Conservation (phyloP, 768 basidiomycete genomes). For the Russula ochroleuca region DNA sequence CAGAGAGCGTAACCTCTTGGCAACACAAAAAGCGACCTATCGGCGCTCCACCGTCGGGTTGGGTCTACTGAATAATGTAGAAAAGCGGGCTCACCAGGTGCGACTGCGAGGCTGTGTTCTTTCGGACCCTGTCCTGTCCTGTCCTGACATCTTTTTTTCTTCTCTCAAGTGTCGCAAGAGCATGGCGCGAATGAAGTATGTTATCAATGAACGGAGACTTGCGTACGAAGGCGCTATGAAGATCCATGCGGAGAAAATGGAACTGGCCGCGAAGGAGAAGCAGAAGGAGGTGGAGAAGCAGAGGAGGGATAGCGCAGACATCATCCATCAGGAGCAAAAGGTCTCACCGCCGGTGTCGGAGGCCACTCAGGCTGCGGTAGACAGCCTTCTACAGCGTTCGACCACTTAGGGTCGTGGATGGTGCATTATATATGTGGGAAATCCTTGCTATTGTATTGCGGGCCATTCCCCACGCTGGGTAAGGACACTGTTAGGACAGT, state of each 20-base stretch:
- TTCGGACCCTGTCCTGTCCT: background rate
- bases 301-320: conserved; percentile 2
- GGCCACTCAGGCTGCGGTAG: conserved; percentile 2
- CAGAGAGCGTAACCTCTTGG: conserved; percentile 85
- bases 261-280: conserved; percentile 4
- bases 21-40: conserved; percentile 79
- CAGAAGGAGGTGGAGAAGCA: background rate
- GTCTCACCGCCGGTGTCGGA: conserved; percentile 15
- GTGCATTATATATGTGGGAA: background rate
- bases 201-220: conserved; percentile 84
- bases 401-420: background rate
- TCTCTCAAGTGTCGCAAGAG: conserved; percentile 74
- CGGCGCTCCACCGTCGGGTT: conserved; percentile 49
- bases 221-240: conserved; percentile 68
- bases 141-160: background rate
- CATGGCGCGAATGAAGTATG: conserved; percentile 94
- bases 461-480: background rate
- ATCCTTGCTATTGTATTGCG: background rate
- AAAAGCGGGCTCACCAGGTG: conserved; percentile 22
- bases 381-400: conserved; percentile 6
- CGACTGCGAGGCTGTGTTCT: conserved; percentile 4
- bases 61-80: background rate
- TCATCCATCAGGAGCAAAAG: background rate
- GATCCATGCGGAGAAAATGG: conserved; percentile 29
- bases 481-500: no score